Evolutionary conservation across 352 stramenopile genomes (phyloP), one percentile per base, ranked within the genome.

Genomic region (Phytophthora syringae): DNA sequence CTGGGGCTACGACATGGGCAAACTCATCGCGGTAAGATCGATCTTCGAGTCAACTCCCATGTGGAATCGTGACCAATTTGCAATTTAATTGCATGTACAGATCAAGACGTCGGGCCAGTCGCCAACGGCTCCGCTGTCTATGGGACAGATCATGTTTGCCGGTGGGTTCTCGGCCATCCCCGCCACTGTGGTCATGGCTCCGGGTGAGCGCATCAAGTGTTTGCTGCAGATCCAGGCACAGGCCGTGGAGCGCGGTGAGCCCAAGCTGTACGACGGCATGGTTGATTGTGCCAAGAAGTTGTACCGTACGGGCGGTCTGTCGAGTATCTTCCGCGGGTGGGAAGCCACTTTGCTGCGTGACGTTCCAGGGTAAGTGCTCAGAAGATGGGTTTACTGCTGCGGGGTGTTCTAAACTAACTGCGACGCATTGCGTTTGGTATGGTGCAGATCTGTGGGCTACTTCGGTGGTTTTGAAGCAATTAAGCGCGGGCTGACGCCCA

Each of bases 1-100:
- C 80, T 99, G 97, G 97, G 97, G 96, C 39, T 98, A 99, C 74
- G 97, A 99, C 75, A 93, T 99, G 77, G 97, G 97, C 70, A 94
- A 98, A 60, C 74, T 94, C 50, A 84, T 98, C 64, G 86, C 85
- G 64, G 93, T 98, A 66, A 50, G 79, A 68, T 50, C 18, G 11
- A 12, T 48, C 20, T 22, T 25, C 5, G 12, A 18, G 18, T 4
- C 22, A 13, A 6, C 21, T 27, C n/a, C 4, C n/a, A n/a, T n/a
- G n/a, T n/a, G n/a, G n/a, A n/a, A n/a, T n/a, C n/a, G n/a, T n/a
- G n/a, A n/a, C n/a, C n/a, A n/a, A n/a, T n/a, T 45, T 45, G 28
- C 30, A 65, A 57, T 56, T 25, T n/a, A n/a, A n/a, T n/a, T n/a
- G n/a, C 18, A 47, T 27, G 12, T 50, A 15, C 51, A 95, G 87